Percentiles rank a stretch among this genome's conserved stretches.
Evolutionary conservation across 2,329 filamentous ascomycete species (phyloP).

Genomic region (Botrytis medusae): DNA sequence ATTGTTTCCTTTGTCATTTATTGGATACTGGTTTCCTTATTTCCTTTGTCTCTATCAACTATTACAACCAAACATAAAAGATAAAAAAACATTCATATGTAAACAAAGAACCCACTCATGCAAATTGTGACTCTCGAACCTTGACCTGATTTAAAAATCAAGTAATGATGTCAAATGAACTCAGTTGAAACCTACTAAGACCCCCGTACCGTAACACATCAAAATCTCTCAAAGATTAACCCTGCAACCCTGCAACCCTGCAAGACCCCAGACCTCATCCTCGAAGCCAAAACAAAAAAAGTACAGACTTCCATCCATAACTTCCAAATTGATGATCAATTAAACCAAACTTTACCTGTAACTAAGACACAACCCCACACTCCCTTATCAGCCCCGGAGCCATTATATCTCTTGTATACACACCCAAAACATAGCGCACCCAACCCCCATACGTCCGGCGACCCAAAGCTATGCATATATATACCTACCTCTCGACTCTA

Average conservation of each 20-base stretch:
- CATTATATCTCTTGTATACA: fast-evolving
- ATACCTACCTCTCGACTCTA: not conserved
- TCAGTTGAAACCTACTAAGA: not conserved
- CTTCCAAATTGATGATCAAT: not conserved
- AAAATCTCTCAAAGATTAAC: not conserved
- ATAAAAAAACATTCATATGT: not conserved
- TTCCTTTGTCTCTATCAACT: not conserved
- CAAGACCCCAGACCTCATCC: not conserved
- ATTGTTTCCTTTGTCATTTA: not conserved
- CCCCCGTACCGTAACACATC: not conserved
- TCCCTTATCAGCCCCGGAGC: not conserved
- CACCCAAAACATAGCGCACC: not conserved
- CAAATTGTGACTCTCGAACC: not conserved
- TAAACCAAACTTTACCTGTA: not conserved
- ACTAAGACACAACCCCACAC: not conserved
- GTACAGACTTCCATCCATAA: not conserved
- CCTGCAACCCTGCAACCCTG: fast-evolving
- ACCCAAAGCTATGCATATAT: too few relatives aligned
- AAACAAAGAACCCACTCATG: not conserved
- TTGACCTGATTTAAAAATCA: not conserved
- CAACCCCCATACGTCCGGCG: not conserved
- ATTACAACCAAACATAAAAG: not conserved
- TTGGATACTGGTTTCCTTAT: not conserved
- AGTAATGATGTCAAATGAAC: not conserved
- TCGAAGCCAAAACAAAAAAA: fast-evolving